phyloP scores from a whole-genome alignment of 208 protist species.

The Tritrichomonas musculus region DNA sequence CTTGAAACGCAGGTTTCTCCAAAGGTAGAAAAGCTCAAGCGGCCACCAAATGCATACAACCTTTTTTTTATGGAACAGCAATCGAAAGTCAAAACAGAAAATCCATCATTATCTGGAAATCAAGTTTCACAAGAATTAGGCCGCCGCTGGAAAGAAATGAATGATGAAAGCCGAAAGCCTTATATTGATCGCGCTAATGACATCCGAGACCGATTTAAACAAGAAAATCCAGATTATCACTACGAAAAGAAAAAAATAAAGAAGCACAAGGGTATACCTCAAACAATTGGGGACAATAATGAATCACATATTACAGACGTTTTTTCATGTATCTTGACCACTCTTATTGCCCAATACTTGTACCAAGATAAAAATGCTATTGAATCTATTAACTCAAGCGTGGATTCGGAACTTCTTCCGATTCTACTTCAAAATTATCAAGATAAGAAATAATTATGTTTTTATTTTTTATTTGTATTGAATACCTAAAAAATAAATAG shows the following conservation, averaged over 20 bases:
- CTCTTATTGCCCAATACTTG: no score
- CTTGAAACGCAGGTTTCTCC: neutral
- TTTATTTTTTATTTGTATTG: no score
- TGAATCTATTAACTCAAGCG: no score
- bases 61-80: neutral
- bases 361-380: no score
- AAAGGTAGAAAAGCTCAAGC: neutral
- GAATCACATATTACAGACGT: no score
- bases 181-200: neutral
- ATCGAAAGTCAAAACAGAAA: neutral
- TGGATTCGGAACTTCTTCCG: no score
- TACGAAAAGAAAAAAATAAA: neutral
- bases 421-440: no score
- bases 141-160: neutral
- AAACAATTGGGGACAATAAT: no score
- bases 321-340: no score
- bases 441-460: no score
- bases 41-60: neutral
- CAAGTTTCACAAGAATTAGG: neutral
- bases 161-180: neutral
- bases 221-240: slow-evolving; percentile 8
- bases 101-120: neutral
- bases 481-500: no score
- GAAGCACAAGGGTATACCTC: neutral
- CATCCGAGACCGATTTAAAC: neutral